These are phyloP conservation scores for Papiliotrema laurentii DNA, from an alignment of 1,284 basidiomycete species.

Conservation along the genomic window DNA sequence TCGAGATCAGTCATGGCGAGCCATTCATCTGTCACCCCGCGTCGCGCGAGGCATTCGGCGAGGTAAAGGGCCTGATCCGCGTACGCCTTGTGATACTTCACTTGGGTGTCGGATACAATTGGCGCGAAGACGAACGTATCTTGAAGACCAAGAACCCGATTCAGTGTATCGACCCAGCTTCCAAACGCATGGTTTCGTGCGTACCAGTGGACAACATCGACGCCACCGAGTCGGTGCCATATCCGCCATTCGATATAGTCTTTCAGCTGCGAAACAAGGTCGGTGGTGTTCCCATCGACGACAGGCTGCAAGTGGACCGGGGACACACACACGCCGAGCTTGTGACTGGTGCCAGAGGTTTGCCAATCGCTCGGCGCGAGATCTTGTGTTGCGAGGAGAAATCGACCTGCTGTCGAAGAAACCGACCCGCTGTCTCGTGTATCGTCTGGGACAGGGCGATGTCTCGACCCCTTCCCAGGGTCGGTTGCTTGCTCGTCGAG, in stretches of 20 bases:
- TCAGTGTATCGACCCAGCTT: constrained; percentile 6
- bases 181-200: constrained; percentile 2
- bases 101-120: neutral
- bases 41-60: constrained; percentile 9
- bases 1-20: constrained; percentile 10
- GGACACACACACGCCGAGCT: constrained; percentile 5
- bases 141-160: constrained; percentile 2
- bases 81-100: neutral
- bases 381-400: neutral
- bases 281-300: neutral
- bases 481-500: neutral
- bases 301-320: constrained; percentile 3
- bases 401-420: no score
- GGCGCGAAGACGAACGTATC: constrained; percentile 8
- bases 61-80: constrained; percentile 7
- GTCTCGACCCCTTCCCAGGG: neutral
- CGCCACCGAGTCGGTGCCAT: constrained; percentile 9
- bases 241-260: constrained; percentile 9
- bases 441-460: neutral
- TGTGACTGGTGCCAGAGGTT: neutral
- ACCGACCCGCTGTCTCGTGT: neutral
- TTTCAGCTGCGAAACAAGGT: constrained; percentile 1
- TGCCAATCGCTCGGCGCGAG: constrained; percentile 1
- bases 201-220: constrained; percentile 8
- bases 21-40: constrained; percentile 4